A percentile compares a stretch with the other conserved stretches of the same genome.
phyloP scores from a whole-genome alignment of 192 early-diverging fungal species.

The Podila epicladia region DNA sequence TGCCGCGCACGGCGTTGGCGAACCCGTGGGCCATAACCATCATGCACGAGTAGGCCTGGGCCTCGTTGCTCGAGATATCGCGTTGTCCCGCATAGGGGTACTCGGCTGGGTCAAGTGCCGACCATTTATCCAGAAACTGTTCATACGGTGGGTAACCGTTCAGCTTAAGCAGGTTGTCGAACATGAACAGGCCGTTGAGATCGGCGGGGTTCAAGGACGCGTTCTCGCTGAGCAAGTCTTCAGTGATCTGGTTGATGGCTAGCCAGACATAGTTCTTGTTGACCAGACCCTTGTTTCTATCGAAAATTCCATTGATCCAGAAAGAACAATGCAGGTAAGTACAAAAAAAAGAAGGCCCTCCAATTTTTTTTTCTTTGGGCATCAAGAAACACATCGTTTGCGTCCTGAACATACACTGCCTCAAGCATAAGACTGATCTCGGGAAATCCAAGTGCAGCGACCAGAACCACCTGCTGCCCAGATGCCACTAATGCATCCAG shows the following conservation, averaged over 20 bases:
- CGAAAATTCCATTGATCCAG: not conserved
- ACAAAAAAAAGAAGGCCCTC: no score
- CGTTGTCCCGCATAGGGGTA: slow-evolving; percentile 55
- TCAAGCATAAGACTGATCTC: slow-evolving; percentile 45
- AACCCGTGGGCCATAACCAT: slow-evolving; percentile 60
- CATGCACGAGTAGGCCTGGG: slow-evolving; percentile 64
- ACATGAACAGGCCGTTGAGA: slow-evolving; percentile 57
- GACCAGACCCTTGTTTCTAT: slow-evolving; percentile 31
- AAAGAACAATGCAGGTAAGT: not conserved
- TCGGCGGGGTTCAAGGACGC: slow-evolving; percentile 21
- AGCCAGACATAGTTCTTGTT: slow-evolving; percentile 56
- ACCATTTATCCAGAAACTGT: slow-evolving; percentile 55
- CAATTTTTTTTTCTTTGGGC: not conserved
- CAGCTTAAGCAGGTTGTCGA: slow-evolving; percentile 56
- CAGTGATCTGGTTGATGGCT: slow-evolving; percentile 47
- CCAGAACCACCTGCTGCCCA: slow-evolving; percentile 56
- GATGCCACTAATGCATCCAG: slow-evolving; percentile 36
- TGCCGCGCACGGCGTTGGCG: slow-evolving; percentile 37
- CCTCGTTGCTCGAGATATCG: slow-evolving; percentile 59
- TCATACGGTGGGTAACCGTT: slow-evolving; percentile 60
- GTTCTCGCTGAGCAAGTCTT: slow-evolving; percentile 14
- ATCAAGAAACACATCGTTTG: not conserved
- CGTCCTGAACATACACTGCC: slow-evolving; percentile 29
- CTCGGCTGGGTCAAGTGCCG: slow-evolving; percentile 43
- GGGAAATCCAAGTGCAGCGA: slow-evolving; percentile 50